These are phyloP conservation scores for Persicaria tinctoria DNA, from an alignment of 148 eudicot genomes.

Conservation along the genomic window DNA sequence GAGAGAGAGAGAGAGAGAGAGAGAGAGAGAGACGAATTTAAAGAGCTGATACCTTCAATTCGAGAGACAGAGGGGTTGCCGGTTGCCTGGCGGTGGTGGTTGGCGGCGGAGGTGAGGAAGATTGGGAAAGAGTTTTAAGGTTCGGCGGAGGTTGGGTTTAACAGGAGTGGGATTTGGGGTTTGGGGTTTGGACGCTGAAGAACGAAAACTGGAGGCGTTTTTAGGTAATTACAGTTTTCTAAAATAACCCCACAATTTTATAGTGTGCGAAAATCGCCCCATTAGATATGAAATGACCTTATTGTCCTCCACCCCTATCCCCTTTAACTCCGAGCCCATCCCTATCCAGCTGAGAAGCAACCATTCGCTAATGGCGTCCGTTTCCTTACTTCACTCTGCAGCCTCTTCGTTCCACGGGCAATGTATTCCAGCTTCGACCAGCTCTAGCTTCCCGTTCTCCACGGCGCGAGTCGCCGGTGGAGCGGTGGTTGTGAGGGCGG, in stretches of 20 bases:
- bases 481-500: conserved; percentile 38
- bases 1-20: too few species aligned
- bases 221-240: too few species aligned
- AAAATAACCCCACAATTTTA: too few species aligned
- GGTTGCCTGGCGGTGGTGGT: not conserved
- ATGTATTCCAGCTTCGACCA: conserved; percentile 24
- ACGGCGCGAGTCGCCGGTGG: conserved; percentile 19
- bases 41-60: too few species aligned
- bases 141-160: not conserved
- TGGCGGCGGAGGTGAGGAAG: not conserved
- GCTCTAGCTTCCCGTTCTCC: conserved; percentile 24
- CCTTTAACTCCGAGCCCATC: not conserved
- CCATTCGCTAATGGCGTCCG: conserved; percentile 45
- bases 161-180: not conserved
- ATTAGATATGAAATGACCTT: too few species aligned
- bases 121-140: not conserved
- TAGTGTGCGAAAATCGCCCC: too few species aligned
- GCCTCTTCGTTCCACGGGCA: conserved; percentile 52
- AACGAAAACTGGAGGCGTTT: too few species aligned
- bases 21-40: too few species aligned
- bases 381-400: conserved; percentile 51
- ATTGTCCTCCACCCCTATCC: too few species aligned
- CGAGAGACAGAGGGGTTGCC: too few species aligned
- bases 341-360: conserved; percentile 11
- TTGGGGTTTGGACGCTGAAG: not conserved